Evolutionary conservation across 75 land plant genomes (phyloP).

Genomic region (Picea glauca): DNA sequence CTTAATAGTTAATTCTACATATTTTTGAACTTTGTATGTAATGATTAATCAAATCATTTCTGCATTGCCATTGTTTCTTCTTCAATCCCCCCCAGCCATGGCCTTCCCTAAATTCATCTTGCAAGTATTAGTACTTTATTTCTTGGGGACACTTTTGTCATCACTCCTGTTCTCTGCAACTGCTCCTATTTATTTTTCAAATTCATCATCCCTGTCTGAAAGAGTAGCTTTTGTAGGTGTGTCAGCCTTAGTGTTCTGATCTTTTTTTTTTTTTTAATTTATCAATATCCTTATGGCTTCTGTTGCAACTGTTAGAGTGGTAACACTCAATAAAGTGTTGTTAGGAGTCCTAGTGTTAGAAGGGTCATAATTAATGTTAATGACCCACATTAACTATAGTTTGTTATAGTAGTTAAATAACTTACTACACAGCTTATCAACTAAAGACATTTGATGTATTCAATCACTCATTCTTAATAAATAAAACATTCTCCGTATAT

Average conservation of each 20-base stretch:
- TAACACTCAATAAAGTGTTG: too few species aligned
- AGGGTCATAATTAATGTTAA: too few species aligned
- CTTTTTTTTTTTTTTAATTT: background rate
- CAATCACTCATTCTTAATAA: too few species aligned
- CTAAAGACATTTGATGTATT: too few species aligned
- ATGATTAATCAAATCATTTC: too few species aligned
- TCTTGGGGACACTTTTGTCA: background rate
- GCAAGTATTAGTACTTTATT: background rate
- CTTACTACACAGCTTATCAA: too few species aligned
- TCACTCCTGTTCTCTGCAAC: background rate
- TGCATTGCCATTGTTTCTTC: background rate
- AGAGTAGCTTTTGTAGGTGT: background rate
- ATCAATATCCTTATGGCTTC: background rate
- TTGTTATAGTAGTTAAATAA: too few species aligned
- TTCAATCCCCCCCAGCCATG: background rate
- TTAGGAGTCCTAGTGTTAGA: too few species aligned
- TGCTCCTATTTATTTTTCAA: background rate
- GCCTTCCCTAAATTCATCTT: background rate
- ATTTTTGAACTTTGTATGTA: background rate
- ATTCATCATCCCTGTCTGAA: background rate
- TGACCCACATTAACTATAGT: too few species aligned
- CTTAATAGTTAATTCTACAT: background rate
- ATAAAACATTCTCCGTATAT: too few species aligned
- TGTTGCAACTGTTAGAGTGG: too few species aligned
- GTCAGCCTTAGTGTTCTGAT: background rate